Evolutionary conservation across 2,329 filamentous ascomycete species (phyloP), one percentile per base, ranked within the genome.

Genomic region (Apiospora phragmitis): DNA sequence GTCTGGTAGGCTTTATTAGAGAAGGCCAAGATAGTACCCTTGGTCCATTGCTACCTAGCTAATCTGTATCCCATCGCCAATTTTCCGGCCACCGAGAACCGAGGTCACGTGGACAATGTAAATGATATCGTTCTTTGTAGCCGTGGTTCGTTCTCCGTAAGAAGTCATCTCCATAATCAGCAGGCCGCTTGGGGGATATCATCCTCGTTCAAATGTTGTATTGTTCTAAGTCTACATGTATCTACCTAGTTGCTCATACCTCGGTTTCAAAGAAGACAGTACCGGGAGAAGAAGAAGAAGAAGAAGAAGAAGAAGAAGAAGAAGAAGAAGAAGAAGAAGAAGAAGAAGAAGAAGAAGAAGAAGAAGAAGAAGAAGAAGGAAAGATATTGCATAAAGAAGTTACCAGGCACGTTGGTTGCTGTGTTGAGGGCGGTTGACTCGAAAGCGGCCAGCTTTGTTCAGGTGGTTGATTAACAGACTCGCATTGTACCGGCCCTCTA

Each of bases 401-500:
- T 29, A 59, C 51, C 29, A 14, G 51, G 29, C 11, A 9, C 32
- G 29, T 59, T 59, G 51, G 51, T 21, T 59, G 29, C 51, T 32
- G 26, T 59, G 16, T 62, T 62, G 32, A 38, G 32, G 6, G 55
- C 18, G 7, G 32, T 62, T 62, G 55, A 62, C 55, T 62, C 55
- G 55, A 38, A 62, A 62, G 32, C 55, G 55, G 55, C 55, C 55
- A 62, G 55, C 55, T 62, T 62, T 62, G 55, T 35, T 38, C 55
- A 38, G 21, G 32, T 59, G 21, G 55, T 62, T 62, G 32, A 35
- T 59, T 2, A 16, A 4, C 14, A 35, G 49, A 41, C 49, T 2
- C 2, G 26, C 49, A 32, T 55, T 55, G 16, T 51, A 51, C 24
- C 12, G 24, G 43, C 43, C 43, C 43, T n/a, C 12, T n/a, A n/a